These are phyloP conservation scores for Tricholoma furcatifolium DNA, from an alignment of 768 basidiomycete species.

Conservation along the genomic window DNA sequence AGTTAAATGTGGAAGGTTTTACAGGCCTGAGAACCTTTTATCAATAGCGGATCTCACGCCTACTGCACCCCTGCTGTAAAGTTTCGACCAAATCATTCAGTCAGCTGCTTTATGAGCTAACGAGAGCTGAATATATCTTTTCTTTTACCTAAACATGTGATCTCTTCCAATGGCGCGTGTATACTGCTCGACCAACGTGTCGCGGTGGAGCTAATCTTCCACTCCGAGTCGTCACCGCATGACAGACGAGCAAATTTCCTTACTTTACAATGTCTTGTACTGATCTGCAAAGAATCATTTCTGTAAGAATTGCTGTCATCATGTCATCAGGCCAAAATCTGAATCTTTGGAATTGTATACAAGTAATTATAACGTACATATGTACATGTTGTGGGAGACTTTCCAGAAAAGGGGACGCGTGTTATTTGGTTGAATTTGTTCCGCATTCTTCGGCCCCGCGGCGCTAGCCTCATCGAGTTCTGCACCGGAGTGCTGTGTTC, in stretches of 20 bases:
- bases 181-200: no score
- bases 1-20: background rate
- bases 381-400: background rate
- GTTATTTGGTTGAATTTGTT: background rate
- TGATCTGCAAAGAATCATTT: no score
- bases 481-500: background rate
- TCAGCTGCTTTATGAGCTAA: background rate
- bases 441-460: background rate
- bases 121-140: background rate
- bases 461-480: background rate
- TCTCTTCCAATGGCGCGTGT: background rate
- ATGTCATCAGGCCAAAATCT: no score
- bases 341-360: no score
- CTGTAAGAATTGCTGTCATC: no score
- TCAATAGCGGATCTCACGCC: conserved; percentile 9
- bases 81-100: conserved; percentile 4
- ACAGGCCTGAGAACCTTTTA: conserved; percentile 7
- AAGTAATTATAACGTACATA: no score
- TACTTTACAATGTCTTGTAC: no score
- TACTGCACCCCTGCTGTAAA: conserved; percentile 6
- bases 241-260: no score
- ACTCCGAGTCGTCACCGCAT: no score
- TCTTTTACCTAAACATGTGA: background rate
- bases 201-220: no score
- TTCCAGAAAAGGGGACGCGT: background rate